Evolutionary conservation across 495 filamentous ascomycete species (phyloP), one percentile per base, ranked within the genome.

Genomic region (Trichoderma virens): DNA sequence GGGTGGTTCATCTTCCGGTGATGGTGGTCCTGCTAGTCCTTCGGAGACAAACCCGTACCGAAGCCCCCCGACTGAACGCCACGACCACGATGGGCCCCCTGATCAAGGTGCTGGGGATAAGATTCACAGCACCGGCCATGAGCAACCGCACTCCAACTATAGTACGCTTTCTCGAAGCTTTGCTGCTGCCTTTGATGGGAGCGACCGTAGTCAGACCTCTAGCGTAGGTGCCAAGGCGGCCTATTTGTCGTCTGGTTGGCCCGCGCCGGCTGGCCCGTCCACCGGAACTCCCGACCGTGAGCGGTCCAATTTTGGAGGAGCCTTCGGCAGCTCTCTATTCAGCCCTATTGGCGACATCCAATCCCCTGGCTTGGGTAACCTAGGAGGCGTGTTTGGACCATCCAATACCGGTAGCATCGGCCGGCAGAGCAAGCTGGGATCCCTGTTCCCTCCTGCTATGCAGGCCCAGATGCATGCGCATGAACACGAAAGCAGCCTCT

Each of bases 11-110:
- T 68, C 62, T 20, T 70, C 71, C 32, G 73, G 75, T 67, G 74
- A 72, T 80, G 67, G 86, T 80, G 68, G 82, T 78, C 54, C 84
- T 68, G 64, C 90, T 66, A 98, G 95, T 70, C 95, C 94, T 39
- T 94, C 93, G 0, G 92, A 96, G 66, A 98, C 94, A 0, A 98
- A 98, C 73, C 95, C 94, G n/a, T 98, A 93, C 70, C 89, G 90
- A 67, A 98, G 93, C 73, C 95, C 94, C 9, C 86, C 90, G n/a
- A 88, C 85, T n/a, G 89, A 92, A 20, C 85, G 86, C 35, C 80
- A 91, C 31, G 88, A 92, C 65, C 73, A 84, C 35, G 82, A 86
- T 62, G 78, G 79, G 3, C 32, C 2, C 0, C 13, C 34, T 35
- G 63, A 43, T 20, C 30, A 23, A 25, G 38, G n/a, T 9, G 20